Evolutionary conservation across 2,329 filamentous ascomycete genomes (phyloP), one percentile per base, ranked within the genome.

Genomic region (Verticillium longisporum): DNA sequence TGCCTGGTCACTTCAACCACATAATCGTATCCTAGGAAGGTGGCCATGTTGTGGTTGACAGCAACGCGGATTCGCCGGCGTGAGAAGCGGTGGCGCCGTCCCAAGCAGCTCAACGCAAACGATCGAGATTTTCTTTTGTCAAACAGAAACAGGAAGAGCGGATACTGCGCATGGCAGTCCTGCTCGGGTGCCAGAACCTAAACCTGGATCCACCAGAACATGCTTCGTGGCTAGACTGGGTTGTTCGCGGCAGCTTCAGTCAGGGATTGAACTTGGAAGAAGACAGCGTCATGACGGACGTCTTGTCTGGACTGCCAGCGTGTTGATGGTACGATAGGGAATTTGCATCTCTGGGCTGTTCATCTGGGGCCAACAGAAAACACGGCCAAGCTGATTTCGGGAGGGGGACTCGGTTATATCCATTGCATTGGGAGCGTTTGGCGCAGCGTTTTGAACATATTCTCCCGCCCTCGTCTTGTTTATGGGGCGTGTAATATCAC

Each of bases 1-100:
- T 91, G 7, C 89, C 90, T 0, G 90, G 90, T 1, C 90, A 93
- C 71, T 92, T 91, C 70, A 92, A 89, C 69, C 90, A 93, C 73
- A 91, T 92, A 62, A 86, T 91, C 65, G 81, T 87, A 68, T 85
- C 83, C 56, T 86, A 85, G 78, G 65, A 68, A 31, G 57, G 26
- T 9, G 54, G 54, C 5, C 15, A 33, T 55, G 31, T 6, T 31
- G 54, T 50, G 41, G 41, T 50, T 9, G 41, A 50, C 41, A 50
- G 41, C 41, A 18, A n/a, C 41, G 41, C 41, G 18, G 41, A 50
- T 50, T 50, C 41, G 41, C 41, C 18, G 18, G 41, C n/a, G 41
- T 50, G 41, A 26, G 41, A 21, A 50, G 41, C 41, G 41, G 41
- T 50, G 41, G 41, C 41, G n/a, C 41, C 41, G 41, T 18, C 18